Evolutionary conservation across 306 rosid species (phyloP).

Genomic region (Nissolia schottii): DNA sequence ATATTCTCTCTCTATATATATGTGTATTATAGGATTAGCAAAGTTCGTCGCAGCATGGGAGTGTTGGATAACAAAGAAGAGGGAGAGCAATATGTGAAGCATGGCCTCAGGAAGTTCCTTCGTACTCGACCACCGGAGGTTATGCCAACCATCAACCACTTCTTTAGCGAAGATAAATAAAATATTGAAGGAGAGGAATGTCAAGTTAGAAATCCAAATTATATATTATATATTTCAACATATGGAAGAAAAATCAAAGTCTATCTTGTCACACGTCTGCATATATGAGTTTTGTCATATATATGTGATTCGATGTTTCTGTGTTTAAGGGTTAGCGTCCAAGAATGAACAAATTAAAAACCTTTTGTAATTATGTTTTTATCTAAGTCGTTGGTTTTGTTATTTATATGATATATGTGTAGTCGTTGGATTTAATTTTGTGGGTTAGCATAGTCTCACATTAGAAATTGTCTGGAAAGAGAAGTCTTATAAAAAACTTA

Average conservation of each 20-base stretch:
- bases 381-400: not conserved
- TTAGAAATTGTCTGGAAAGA: no score
- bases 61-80: conserved; percentile 73
- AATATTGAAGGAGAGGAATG: no score
- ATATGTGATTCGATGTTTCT: not conserved
- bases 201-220: no score
- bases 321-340: not conserved
- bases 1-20: no score
- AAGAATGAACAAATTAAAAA: not conserved
- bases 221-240: not conserved
- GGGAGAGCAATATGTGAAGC: conserved; percentile 74
- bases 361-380: not conserved
- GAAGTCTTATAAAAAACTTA: no score
- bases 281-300: not conserved
- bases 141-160: conserved; percentile 75
- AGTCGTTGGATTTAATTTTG: no score
- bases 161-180: conserved; percentile 59
- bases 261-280: not conserved
- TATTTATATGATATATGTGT: no score
- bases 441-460: no score
- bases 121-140: conserved; percentile 76
- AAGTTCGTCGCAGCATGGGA: conserved; percentile 48
- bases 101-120: conserved; percentile 66
- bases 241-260: not conserved
- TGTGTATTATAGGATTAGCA: conserved; percentile 69